Conservation (phyloP, 164 flowering plant species). For the Tetracentron sinense region DNA sequence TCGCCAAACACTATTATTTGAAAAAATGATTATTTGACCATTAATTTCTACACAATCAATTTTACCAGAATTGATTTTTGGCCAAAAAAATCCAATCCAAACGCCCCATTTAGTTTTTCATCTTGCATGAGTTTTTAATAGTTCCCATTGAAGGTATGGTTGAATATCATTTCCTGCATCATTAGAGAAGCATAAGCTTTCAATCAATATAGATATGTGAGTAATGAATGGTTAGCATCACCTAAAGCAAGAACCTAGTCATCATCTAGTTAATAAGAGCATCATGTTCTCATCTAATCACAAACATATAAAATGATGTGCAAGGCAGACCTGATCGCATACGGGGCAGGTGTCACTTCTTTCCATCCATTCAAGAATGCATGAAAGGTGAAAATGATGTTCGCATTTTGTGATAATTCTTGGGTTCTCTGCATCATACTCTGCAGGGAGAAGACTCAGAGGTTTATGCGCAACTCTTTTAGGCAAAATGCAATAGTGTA, state of each 20-base stretch:
- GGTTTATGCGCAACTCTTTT: not conserved
- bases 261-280: not conserved
- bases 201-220: too few species aligned
- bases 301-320: not conserved
- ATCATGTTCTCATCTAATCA: constrained; percentile 4
- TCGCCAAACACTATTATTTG: too few species aligned
- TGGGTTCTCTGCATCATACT: constrained; percentile 7
- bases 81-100: too few species aligned
- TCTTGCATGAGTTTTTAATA: constrained; percentile 3
- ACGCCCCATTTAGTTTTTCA: too few species aligned
- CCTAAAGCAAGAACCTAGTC: not conserved
- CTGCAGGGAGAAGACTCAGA: not conserved
- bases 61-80: too few species aligned
- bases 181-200: not conserved
- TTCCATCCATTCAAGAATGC: constrained; percentile 75
- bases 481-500: not conserved
- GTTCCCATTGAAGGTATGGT: constrained; percentile 18
- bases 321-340: constrained; percentile 66
- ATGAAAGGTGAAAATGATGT: constrained; percentile 62
- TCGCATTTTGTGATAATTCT: constrained; percentile 39
- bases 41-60: too few species aligned
- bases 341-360: constrained; percentile 79
- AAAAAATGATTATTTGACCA: too few species aligned
- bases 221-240: not conserved
- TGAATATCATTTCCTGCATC: constrained; percentile 41